These are phyloP conservation scores for Fomitopsis schrenkii DNA, from an alignment of 1,284 basidiomycete genomes.

Conservation along the genomic window DNA sequence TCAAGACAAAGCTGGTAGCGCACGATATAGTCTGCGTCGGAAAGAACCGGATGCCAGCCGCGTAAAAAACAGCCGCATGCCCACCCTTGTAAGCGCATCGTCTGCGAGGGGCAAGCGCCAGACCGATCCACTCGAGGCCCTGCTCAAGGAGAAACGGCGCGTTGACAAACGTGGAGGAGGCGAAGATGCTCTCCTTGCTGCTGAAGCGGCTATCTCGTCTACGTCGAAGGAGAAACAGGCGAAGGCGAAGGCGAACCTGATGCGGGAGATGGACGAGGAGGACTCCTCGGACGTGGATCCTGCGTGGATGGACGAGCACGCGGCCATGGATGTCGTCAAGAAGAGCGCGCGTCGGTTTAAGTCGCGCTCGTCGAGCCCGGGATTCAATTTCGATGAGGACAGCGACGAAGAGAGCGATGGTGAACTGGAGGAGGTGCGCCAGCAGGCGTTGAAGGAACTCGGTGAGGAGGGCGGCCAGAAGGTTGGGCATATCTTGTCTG, in stretches of 20 bases:
- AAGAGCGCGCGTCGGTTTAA: constrained; percentile 1
- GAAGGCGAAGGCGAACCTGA: constrained; percentile 9
- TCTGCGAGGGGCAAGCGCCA: constrained; percentile 23
- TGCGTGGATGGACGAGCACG: constrained; percentile 34
- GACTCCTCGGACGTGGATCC: constrained; percentile 23
- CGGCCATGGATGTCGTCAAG: constrained; percentile 32
- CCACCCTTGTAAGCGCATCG: neutral
- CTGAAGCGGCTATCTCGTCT: constrained; percentile 31
- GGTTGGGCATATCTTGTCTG: constrained; percentile 37
- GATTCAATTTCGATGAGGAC: constrained; percentile 10
- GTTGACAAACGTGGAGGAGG: constrained; percentile 23
- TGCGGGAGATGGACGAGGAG: constrained; percentile 35
- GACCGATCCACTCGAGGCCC: constrained; percentile 46
- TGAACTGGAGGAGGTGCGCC: constrained; percentile 29
- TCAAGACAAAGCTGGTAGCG: neutral
- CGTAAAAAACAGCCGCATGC: neutral
- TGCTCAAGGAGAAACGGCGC: constrained; percentile 27
- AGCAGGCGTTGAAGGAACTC: constrained; percentile 33
- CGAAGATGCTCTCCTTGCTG: constrained; percentile 20
- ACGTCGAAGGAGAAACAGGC: constrained; percentile 24
- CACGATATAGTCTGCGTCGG: constrained; percentile 22
- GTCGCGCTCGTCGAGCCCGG: constrained; percentile 4
- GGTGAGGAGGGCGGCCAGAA: constrained; percentile 39
- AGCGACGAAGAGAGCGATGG: constrained; percentile 21
- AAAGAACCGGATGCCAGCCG: constrained; percentile 6